phyloP scores from a whole-genome alignment of 164 flowering plant species.

The Warburgia ugandensis region DNA sequence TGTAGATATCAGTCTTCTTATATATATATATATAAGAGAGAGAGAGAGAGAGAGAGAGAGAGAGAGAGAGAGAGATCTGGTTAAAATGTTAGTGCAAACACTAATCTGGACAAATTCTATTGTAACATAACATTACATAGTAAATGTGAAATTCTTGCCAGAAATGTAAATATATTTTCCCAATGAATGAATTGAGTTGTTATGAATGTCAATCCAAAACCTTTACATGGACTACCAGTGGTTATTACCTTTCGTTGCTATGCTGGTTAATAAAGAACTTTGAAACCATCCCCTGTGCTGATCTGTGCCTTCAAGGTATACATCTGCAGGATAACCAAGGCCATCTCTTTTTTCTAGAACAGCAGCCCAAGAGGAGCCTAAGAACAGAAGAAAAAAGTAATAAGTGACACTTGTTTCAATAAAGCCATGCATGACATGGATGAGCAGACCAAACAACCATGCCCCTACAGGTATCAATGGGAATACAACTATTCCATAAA shows the following conservation, averaged over 20 bases:
- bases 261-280: slow-evolving; percentile 85
- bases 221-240: neutral
- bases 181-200: no score
- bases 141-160: no score
- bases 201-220: neutral
- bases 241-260: slow-evolving; percentile 73
- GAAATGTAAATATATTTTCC: no score
- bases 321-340: slow-evolving; percentile 76
- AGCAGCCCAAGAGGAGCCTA: slow-evolving; percentile 99
- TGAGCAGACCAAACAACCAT: neutral
- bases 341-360: slow-evolving; percentile 68
- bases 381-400: slow-evolving; percentile 6
- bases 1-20: no score
- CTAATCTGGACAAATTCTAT: no score
- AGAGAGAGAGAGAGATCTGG: no score
- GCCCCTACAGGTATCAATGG: neutral
- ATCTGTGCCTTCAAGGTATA: slow-evolving; percentile 96
- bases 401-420: neutral
- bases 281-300: slow-evolving; percentile 99
- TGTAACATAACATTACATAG: no score
- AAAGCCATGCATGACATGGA: slow-evolving; percentile 5
- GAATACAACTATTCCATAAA: neutral
- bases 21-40: no score
- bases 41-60: no score
- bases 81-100: no score